Conservation (phyloP, 176 grass and related monocot species). For the Aegilops tauschii region DNA sequence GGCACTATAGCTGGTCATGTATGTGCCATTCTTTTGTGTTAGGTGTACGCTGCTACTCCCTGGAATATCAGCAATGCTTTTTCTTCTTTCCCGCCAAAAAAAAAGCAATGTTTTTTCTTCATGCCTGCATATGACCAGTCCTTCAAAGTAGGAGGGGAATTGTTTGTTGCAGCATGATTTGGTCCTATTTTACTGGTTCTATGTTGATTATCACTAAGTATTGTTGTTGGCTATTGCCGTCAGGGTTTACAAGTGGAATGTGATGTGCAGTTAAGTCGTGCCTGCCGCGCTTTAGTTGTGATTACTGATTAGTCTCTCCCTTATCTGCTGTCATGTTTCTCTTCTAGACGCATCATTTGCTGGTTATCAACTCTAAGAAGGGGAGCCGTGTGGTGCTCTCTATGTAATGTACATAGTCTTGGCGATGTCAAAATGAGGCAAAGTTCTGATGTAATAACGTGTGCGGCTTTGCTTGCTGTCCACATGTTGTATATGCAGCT, state of each 20-base stretch:
- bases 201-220: background rate
- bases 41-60: background rate
- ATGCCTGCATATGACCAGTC: slow-evolving; percentile 1
- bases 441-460: background rate
- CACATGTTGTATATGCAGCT: background rate
- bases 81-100: too few relatives aligned
- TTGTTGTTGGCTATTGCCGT: background rate
- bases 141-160: background rate
- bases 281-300: background rate
- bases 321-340: background rate
- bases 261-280: background rate
- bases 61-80: background rate
- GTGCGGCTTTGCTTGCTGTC: background rate
- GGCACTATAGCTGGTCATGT: background rate
- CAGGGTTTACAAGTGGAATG: background rate
- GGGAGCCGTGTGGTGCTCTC: slow-evolving; percentile 14
- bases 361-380: background rate
- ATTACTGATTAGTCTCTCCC: background rate
- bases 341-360: background rate
- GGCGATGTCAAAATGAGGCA: background rate
- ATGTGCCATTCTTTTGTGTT: background rate
- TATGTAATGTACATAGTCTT: background rate
- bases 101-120: too few relatives aligned
- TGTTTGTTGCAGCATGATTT: background rate
- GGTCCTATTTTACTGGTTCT: background rate